These are phyloP conservation scores for Suhomyces coccinellae DNA, from an alignment of 1,139 yeast genomes.

Conservation along the genomic window DNA sequence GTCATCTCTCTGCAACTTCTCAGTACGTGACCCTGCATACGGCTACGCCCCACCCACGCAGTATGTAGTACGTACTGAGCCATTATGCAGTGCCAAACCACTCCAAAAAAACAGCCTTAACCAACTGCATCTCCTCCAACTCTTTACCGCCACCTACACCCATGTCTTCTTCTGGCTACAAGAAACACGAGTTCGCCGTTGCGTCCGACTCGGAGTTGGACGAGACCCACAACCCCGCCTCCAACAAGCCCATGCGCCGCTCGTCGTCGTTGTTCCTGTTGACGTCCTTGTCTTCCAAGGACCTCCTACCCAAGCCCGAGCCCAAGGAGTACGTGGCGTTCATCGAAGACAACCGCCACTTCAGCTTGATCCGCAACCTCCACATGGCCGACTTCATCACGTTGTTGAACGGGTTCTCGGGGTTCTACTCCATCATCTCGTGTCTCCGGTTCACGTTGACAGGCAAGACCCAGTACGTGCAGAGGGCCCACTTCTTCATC, in stretches of 20 bases:
- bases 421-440: constrained; percentile 85
- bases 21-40: too few species aligned
- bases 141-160: neutral
- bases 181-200: constrained; percentile 38
- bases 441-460: constrained; percentile 80
- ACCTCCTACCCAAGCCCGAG: constrained; percentile 55
- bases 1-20: too few species aligned
- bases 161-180: constrained; percentile 20
- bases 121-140: neutral
- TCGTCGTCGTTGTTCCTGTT: constrained; percentile 39
- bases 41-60: too few species aligned
- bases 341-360: constrained; percentile 76
- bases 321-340: constrained; percentile 76
- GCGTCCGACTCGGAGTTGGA: constrained; percentile 33
- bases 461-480: constrained; percentile 66
- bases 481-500: constrained; percentile 86
- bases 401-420: constrained; percentile 83
- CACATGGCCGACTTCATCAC: constrained; percentile 97
- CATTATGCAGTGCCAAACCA: neutral
- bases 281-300: constrained; percentile 38
- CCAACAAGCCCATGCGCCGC: constrained; percentile 38
- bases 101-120: neutral
- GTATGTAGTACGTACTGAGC: too few species aligned
- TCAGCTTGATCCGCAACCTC: constrained; percentile 71
- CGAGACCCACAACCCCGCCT: constrained; percentile 24